Conservation (phyloP, 2,329 filamentous ascomycete species). For the Talaromyces piceae region DNA sequence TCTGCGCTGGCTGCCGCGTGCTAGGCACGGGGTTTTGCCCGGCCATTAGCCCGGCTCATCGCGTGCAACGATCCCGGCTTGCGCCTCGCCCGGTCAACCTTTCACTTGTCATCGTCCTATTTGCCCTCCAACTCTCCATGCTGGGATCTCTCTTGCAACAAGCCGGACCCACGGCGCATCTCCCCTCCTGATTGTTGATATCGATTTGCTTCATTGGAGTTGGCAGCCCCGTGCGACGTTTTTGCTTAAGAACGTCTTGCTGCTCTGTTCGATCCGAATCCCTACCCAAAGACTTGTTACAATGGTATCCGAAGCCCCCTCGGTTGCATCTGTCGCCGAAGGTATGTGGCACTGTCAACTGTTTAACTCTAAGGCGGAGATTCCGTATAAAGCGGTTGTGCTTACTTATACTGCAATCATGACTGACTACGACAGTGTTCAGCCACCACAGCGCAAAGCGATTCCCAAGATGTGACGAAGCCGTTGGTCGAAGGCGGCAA, state of each 20-base stretch:
- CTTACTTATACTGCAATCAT: not conserved
- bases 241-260: not conserved
- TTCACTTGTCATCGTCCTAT: not conserved
- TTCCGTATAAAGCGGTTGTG: not conserved
- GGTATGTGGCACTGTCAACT: not conserved
- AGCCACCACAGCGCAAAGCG: not conserved
- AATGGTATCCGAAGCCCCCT: constrained; percentile 21
- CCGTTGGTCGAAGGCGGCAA: not conserved
- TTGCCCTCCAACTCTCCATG: not conserved
- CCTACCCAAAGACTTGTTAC: constrained; percentile 7
- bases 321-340: not conserved
- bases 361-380: not conserved
- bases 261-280: not conserved
- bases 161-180: not conserved
- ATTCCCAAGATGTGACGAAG: not conserved
- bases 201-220: not conserved
- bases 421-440: not conserved
- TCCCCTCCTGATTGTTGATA: not conserved
- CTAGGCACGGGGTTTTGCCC: not conserved
- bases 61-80: not conserved
- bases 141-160: not conserved
- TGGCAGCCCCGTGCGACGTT: not conserved
- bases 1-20: not conserved
- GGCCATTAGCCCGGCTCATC: not conserved
- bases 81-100: not conserved